Base-by-base conservation (phyloP, 352 stramenopile genomes). In the Pythium oligandrum region DNA sequence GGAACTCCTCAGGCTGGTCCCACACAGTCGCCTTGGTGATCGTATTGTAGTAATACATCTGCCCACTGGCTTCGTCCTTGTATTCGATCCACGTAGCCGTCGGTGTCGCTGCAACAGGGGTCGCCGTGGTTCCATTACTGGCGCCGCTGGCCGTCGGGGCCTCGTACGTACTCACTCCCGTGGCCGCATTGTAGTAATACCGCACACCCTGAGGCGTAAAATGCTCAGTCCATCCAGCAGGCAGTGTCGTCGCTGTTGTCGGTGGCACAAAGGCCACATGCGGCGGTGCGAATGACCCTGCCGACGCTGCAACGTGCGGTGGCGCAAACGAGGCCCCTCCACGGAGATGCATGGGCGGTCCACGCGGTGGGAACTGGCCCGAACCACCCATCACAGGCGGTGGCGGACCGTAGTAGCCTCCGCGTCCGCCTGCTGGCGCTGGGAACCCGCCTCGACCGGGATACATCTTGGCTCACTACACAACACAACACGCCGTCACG, bases 1-100 rank as follows among this genome's bases (percentile, higher is more conserved):
- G 67, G 36, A 85, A 90, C 49, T 83, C 79, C 53, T 90, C 78
- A 0, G 83, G 83, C 42, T 88, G 61, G 45, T 94, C 83, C 83
- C 83, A 94, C n/a, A 90, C 83, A 11, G 72, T 88, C 32, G 71
- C 67, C 45, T 85, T 86, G 0, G 83, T 92, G 12, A 69, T 33
- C 6, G 71, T 83, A 58, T 94, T 82, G 65, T 89, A 90, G 68
- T 91, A 94, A 53, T 94, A 94, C 17, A 69, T 74, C 30, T 87
- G 67, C 3, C 78, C 77, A 7, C 66, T 89, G 1, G 67, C 59
- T 44, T 86, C 69, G 55, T 94, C 83, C 47, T 78, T 88, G 66
- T 90, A 94, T 54, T 94, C 78, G 32, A 86, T 56, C 83, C 83
- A 94, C 10, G 68, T 82, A 31, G 55, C 44, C 11, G 54, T 17